Conservation (phyloP, 495 filamentous ascomycete genomes). For the Aspergillus ostianus region DNA sequence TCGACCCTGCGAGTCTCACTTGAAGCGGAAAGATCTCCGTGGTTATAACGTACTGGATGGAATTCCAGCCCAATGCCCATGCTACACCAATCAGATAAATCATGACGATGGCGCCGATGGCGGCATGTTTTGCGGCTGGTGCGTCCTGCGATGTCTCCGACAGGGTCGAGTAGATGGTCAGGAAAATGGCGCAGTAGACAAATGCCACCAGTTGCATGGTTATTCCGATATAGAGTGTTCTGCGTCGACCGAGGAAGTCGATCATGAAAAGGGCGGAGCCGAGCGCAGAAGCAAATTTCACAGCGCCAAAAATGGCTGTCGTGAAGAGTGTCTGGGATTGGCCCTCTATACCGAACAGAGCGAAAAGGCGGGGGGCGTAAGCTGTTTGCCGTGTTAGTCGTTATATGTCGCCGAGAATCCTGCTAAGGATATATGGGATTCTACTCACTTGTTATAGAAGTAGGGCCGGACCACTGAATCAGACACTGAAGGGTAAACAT, state of each 20-base stretch:
- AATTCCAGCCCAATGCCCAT: conserved; percentile 67
- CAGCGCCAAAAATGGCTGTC: conserved; percentile 61
- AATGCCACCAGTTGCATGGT: conserved; percentile 53
- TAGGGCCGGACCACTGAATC: conserved; percentile 61
- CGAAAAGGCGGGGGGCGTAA: conserved; percentile 61
- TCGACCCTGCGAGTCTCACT: conserved; percentile 23
- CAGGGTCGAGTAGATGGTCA: conserved; percentile 38
- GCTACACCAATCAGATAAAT: conserved; percentile 58
- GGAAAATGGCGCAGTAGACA: conserved; percentile 60
- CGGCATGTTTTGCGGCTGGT: conserved; percentile 15
- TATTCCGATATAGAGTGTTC: conserved; percentile 53
- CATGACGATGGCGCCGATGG: conserved; percentile 51
- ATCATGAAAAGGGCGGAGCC: conserved; percentile 62
- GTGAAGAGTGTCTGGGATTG: conserved; percentile 57
- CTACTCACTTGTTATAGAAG: conserved; percentile 40
- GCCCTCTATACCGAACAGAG: conserved; percentile 55
- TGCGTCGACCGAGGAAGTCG: conserved; percentile 61
- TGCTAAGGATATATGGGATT: neutral
- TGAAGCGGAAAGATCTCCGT: conserved; percentile 62
- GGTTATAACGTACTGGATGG: conserved; percentile 65
- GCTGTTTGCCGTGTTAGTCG: conserved; percentile 26
- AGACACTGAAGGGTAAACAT: conserved; percentile 52
- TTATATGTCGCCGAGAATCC: neutral
- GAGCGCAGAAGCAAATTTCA: conserved; percentile 60
- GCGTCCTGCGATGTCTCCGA: conserved; percentile 3